These are phyloP conservation scores for Cicer bijugum DNA, from an alignment of 306 rosid species.

Conservation along the genomic window DNA sequence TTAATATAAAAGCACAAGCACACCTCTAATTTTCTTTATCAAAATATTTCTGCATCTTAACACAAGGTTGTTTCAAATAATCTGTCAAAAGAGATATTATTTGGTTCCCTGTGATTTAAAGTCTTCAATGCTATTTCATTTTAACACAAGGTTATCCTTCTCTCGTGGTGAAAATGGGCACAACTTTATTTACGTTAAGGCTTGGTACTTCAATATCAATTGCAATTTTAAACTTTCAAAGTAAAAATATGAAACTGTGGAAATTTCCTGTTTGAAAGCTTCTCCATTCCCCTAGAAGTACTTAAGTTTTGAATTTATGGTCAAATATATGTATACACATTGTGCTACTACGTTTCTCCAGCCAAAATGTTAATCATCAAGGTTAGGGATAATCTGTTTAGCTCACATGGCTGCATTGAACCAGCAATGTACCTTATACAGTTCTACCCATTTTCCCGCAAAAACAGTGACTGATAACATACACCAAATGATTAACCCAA, in stretches of 20 bases:
- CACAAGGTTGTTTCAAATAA: not conserved
- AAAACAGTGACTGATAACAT: not conserved
- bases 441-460: not conserved
- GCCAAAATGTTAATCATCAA: not conserved
- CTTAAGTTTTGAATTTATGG: not conserved
- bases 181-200: not conserved
- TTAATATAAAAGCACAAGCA: constrained; percentile 10
- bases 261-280: not conserved
- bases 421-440: not conserved
- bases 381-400: not conserved
- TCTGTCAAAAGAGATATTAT: not conserved
- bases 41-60: constrained; percentile 8
- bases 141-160: not conserved
- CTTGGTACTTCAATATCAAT: constrained; percentile 4
- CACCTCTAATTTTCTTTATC: constrained; percentile 32
- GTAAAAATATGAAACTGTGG: constrained; percentile 9
- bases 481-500: constrained; percentile 2
- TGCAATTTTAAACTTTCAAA: constrained; percentile 8
- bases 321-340: not conserved
- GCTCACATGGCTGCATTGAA: constrained; percentile 2
- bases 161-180: not conserved
- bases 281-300: not conserved
- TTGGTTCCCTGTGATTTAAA: not conserved
- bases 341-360: constrained; percentile 3
- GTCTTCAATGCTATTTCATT: constrained; percentile 3